These are phyloP conservation scores for Rhizophora apiculata DNA, from an alignment of 345 rosid genomes.

Conservation along the genomic window DNA sequence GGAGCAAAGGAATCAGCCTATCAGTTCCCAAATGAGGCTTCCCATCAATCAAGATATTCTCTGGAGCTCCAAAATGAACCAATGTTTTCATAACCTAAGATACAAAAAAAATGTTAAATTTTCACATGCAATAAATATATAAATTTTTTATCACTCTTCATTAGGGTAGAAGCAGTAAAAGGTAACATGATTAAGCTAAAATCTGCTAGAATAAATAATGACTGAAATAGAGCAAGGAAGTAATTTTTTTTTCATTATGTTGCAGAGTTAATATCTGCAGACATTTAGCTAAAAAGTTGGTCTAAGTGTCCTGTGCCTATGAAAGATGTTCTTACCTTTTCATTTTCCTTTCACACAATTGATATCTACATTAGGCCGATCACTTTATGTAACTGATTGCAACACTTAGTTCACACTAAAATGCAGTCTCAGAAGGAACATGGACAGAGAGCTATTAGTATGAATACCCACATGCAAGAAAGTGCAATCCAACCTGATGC, in stretches of 20 bases:
- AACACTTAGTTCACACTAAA: neutral
- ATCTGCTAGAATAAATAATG: neutral
- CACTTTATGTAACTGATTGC: too few species aligned
- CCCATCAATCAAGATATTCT: slow-evolving; percentile 71
- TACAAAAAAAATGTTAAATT: slow-evolving; percentile 12
- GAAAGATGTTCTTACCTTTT: too few species aligned
- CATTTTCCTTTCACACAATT: too few species aligned
- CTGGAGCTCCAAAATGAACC: slow-evolving; percentile 91
- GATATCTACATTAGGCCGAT: too few species aligned
- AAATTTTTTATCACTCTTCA: neutral
- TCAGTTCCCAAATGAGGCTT: slow-evolving; percentile 99
- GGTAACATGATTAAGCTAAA: neutral
- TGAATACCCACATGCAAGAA: neutral
- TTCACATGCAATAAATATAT: neutral
- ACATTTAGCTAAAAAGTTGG: neutral
- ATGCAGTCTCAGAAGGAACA: slow-evolving; percentile 7
- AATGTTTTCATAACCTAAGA: slow-evolving; percentile 82
- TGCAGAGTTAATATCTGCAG: neutral
- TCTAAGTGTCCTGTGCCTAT: too few species aligned
- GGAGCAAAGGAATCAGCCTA: slow-evolving; percentile 73
- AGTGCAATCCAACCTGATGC: neutral
- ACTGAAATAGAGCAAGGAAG: neutral
- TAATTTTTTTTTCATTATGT: neutral
- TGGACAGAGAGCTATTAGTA: neutral
- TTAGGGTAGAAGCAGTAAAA: neutral